phyloP scores from a whole-genome alignment of 2,329 filamentous ascomycete genomes.

The Colletotrichum chrysophilum region DNA sequence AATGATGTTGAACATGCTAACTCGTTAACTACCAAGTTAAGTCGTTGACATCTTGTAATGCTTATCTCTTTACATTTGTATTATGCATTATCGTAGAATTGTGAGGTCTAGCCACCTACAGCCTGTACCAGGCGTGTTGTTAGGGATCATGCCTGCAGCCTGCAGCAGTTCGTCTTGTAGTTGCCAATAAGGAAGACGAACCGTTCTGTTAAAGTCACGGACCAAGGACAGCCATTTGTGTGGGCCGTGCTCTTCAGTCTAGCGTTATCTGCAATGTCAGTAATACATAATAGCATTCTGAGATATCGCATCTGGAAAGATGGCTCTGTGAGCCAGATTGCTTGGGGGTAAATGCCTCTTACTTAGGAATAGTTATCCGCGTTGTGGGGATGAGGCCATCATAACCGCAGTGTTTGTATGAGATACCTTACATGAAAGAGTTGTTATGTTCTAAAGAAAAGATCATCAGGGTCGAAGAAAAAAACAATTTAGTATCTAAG shows the following conservation, averaged over 20 bases:
- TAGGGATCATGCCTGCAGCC: not conserved
- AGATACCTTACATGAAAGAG: not conserved
- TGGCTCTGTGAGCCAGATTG: not conserved
- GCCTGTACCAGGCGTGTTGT: not conserved
- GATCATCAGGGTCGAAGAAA: not conserved
- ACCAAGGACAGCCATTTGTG: not conserved
- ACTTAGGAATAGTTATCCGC: not conserved
- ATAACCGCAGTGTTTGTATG: not conserved
- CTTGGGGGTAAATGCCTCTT: not conserved
- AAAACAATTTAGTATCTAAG: not conserved
- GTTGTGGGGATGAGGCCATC: not conserved
- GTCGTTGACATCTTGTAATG: not conserved
- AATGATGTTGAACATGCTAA: not conserved
- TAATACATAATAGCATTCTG: no score
- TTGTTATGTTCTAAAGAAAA: not conserved
- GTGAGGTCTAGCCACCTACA: not conserved
- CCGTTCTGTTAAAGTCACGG: not conserved
- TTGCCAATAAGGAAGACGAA: not conserved
- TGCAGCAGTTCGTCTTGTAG: not conserved
- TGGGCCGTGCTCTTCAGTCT: not conserved
- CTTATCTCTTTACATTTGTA: not conserved
- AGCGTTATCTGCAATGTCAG: not conserved
- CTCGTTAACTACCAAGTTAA: not conserved
- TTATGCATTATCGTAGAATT: not conserved
- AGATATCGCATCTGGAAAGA: not conserved